Conservation (phyloP, 2,329 filamentous ascomycete species). For the Chalaropsis ovoidea region DNA sequence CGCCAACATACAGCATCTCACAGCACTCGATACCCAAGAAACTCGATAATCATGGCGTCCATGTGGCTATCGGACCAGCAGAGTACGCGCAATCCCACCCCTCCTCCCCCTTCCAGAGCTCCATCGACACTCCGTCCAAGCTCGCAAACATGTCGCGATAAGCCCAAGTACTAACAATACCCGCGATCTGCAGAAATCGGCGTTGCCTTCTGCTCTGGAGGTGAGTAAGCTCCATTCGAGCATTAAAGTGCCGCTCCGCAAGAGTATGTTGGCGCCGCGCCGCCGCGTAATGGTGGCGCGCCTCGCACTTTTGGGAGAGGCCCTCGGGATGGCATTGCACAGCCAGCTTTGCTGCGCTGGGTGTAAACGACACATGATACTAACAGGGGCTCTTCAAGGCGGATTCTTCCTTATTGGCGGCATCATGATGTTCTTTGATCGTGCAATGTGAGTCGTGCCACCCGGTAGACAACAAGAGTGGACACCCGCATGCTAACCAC, state of each 20-base stretch:
- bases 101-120: background rate
- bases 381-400: conserved; percentile 43
- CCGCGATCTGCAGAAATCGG: conserved; percentile 63
- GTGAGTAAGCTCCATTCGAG: conserved; percentile 44
- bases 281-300: background rate
- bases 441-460: conserved; percentile 62
- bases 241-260: no score
- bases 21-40: background rate
- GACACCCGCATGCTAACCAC: background rate
- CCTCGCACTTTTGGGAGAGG: background rate
- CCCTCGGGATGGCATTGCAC: background rate
- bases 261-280: background rate
- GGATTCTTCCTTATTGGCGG: conserved; percentile 91
- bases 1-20: background rate
- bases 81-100: conserved; percentile 46
- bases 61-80: conserved; percentile 97
- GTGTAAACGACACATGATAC: background rate
- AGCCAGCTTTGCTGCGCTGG: background rate
- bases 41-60: conserved; percentile 54
- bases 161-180: conserved; percentile 27
- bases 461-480: background rate
- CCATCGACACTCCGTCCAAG: background rate
- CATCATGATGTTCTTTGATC: conserved; percentile 94
- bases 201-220: conserved; percentile 93
- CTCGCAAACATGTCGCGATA: background rate